A percentile compares a stretch with the other conserved stretches of the same genome.
Evolutionary conservation across 1,284 basidiomycete genomes (phyloP).

Genomic region (Ceratobasidium sp.): DNA sequence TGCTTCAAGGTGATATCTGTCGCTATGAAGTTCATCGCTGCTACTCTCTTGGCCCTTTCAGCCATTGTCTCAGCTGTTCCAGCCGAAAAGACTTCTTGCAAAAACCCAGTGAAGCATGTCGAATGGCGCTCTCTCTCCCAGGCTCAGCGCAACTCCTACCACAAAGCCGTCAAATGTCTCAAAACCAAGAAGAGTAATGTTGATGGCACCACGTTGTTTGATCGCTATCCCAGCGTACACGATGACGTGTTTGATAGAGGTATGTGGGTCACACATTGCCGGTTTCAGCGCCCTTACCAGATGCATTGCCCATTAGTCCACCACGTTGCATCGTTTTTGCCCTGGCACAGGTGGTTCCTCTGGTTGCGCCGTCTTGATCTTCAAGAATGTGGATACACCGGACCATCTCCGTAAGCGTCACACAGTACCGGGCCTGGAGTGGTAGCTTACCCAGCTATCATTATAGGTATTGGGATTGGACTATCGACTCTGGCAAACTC

Average conservation of each 20-base stretch:
- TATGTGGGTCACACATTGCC: not conserved
- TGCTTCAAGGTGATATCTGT: not conserved
- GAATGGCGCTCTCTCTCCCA: slow-evolving; percentile 41
- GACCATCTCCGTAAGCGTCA: slow-evolving; percentile 29
- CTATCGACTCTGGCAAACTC: slow-evolving; percentile 39
- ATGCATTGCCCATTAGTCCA: not conserved
- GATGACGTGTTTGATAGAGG: slow-evolving; percentile 14
- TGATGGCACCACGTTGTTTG: not conserved
- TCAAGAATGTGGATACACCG: slow-evolving; percentile 39
- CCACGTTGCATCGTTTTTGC: slow-evolving; percentile 34
- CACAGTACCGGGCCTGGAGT: not conserved
- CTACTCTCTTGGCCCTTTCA: slow-evolving; percentile 21
- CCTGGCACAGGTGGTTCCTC: slow-evolving; percentile 42
- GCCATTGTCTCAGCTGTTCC: slow-evolving; percentile 9
- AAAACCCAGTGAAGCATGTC: slow-evolving; percentile 21
- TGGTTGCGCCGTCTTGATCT: slow-evolving; percentile 35
- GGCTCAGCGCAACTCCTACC: slow-evolving; percentile 31
- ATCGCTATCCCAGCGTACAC: slow-evolving; percentile 42
- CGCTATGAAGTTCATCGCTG: slow-evolving; percentile 21
- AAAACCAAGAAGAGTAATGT: slow-evolving; percentile 15
- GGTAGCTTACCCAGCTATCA: not conserved
- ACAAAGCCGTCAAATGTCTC: slow-evolving; percentile 41
- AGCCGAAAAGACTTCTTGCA: slow-evolving; percentile 14
- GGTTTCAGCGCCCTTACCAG: not conserved
- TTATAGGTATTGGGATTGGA: slow-evolving; percentile 45